These are phyloP conservation scores for Silene coronaria DNA, from an alignment of 179 eudicot genomes.

Conservation along the genomic window DNA sequence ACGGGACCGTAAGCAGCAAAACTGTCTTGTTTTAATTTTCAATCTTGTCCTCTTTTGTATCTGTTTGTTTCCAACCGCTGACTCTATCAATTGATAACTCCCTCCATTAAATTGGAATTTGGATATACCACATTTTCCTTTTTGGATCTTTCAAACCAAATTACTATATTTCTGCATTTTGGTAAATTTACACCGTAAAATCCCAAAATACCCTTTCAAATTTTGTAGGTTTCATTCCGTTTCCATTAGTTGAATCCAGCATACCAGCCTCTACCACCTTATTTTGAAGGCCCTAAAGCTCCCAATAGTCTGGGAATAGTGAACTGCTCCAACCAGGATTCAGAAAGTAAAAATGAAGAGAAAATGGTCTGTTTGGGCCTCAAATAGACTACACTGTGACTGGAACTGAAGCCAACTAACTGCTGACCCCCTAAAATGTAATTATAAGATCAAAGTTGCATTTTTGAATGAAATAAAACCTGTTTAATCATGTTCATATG, in stretches of 20 bases:
- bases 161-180: too few relatives aligned
- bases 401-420: background rate
- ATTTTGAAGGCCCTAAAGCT: background rate
- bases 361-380: background rate
- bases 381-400: background rate
- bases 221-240: background rate
- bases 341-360: background rate
- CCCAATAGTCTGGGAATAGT: background rate
- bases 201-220: background rate
- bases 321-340: background rate
- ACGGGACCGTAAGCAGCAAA: too few relatives aligned
- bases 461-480: too few relatives aligned
- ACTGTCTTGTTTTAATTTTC: too few relatives aligned
- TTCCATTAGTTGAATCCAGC: too few relatives aligned
- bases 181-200: background rate
- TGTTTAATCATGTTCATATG: background rate
- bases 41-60: too few relatives aligned
- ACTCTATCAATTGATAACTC: too few relatives aligned
- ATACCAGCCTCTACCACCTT: background rate
- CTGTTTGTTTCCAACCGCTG: too few relatives aligned
- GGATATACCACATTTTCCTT: too few relatives aligned
- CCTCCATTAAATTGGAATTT: too few relatives aligned
- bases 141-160: too few relatives aligned
- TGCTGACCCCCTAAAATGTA: background rate
- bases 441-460: background rate